Base-by-base conservation (phyloP, 768 basidiomycete species). In the Tephrocybe rancida region DNA sequence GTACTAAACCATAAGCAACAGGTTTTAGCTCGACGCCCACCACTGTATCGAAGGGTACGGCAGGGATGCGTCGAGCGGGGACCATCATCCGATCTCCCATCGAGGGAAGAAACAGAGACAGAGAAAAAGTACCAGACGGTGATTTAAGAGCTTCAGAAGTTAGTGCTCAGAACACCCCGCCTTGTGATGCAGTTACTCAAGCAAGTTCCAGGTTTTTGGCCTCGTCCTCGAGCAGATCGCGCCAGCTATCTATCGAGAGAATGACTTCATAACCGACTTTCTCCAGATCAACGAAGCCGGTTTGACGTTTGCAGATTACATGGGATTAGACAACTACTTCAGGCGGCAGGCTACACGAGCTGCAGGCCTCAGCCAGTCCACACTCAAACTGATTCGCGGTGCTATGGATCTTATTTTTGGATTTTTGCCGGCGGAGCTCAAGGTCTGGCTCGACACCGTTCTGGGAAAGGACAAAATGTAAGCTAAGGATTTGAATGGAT, bases 391-490 rank as follows among this genome's bases (percentile, higher is more conserved):
- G 8, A 82, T 95, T 26, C 84, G 92, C 18, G 87, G 87, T 2
- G 92, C 94, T 25, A 85, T 98, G 89, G 96, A 98, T 59, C 72
- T 96, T 48, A 94, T 98, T 48, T 98, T 98, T 67, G 94, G 95
- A 7, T 98, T 96, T 74, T 73, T 98, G 16, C 87, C 88, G 2
- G 75, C 78, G 1, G 95, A 96, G 65, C 52, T 98, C 55, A 92
- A 89, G 69, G 72, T 75, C 21, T 98, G 93, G 93, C 74, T 95
- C 13, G 95, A 98, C 59, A 77, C 68, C 16, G 88, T 90, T 0
- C 62, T 95, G 37, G 78, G 80, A 29, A 86, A 82, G 59, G 95
- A 97, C 66, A 77, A 71, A 54, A 74, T 95, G 95, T 95, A 66
- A 70, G 68, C 48, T 46, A 56, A 54, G 8, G 30, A 18, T 48